Conservation (phyloP, 1,139 yeast species). For the Diutina mesorugosa region DNA sequence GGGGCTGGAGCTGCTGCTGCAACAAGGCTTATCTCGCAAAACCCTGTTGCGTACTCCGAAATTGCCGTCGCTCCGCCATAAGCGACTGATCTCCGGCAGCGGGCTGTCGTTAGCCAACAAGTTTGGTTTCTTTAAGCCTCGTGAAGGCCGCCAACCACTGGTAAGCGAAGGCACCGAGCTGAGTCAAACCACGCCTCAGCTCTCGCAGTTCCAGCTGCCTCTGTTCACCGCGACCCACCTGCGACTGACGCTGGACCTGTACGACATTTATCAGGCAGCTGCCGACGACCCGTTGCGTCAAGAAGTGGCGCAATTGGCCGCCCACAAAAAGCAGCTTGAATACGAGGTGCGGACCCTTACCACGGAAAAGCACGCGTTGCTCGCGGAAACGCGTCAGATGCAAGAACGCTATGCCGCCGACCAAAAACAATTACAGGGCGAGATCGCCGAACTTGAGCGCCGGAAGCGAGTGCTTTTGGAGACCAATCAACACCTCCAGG, state of each 20-base stretch:
- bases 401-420: constrained; percentile 15
- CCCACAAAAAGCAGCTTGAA: constrained; percentile 10
- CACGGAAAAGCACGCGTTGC: constrained; percentile 13
- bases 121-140: constrained; percentile 22
- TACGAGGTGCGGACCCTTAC: constrained; percentile 31
- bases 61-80: constrained; percentile 22
- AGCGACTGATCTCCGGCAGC: constrained; percentile 25
- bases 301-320: not conserved
- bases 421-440: constrained; percentile 16
- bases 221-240: not conserved
- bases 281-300: not conserved
- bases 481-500: not conserved
- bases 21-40: constrained; percentile 7
- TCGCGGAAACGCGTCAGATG: constrained; percentile 18
- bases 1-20: constrained; percentile 9
- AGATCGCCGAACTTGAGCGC: constrained; percentile 16
- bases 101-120: constrained; percentile 19
- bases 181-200: not conserved
- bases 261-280: not conserved
- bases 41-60: constrained; percentile 22
- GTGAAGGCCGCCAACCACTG: constrained; percentile 24
- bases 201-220: not conserved
- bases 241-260: constrained; percentile 1
- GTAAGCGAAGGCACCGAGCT: not conserved
- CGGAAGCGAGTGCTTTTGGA: constrained; percentile 15